These are phyloP conservation scores for Melastoma malabathricum DNA, from an alignment of 345 rosid species.

Conservation along the genomic window DNA sequence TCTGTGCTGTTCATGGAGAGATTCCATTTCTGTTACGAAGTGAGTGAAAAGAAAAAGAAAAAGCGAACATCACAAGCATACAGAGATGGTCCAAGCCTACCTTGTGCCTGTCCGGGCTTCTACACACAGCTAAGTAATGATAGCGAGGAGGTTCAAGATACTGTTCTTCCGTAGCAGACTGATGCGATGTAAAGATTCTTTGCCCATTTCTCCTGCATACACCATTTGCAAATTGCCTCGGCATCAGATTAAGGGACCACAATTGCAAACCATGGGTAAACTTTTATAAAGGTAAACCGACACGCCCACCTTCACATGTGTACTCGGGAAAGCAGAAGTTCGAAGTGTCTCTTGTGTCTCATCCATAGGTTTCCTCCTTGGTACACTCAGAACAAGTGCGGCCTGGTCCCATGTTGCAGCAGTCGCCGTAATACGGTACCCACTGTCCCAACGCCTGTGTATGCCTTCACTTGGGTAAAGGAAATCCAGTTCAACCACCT, in stretches of 20 bases:
- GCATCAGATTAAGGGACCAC: too few relatives aligned
- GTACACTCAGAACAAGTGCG: slow-evolving; percentile 27
- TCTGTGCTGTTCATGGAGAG: too few relatives aligned
- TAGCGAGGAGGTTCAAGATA: slow-evolving; percentile 12
- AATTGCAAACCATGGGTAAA: too few relatives aligned
- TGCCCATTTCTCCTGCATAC: slow-evolving; percentile 26
- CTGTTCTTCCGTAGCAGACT: slow-evolving; percentile 26
- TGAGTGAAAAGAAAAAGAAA: too few relatives aligned
- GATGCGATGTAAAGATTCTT: slow-evolving; percentile 26
- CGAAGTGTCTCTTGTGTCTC: slow-evolving; percentile 28
- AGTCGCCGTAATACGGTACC: slow-evolving; percentile 23
- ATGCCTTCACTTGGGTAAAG: slow-evolving; percentile 33
- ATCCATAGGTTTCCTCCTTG: slow-evolving; percentile 19
- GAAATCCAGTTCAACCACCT: slow-evolving; percentile 33
- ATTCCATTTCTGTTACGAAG: too few relatives aligned
- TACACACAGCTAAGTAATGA: too few relatives aligned
- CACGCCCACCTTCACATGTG: slow-evolving; percentile 21
- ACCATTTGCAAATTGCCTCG: too few relatives aligned
- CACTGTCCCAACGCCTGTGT: slow-evolving; percentile 27
- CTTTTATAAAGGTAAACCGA: not conserved
- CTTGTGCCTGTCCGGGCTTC: too few relatives aligned
- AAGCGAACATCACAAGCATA: too few relatives aligned
- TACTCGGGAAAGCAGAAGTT: slow-evolving; percentile 25
- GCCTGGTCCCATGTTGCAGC: slow-evolving; percentile 30
- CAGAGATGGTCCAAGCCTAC: too few relatives aligned